phyloP scores from a whole-genome alignment of 331 rosid species.

The Phaseolus coccineus region DNA sequence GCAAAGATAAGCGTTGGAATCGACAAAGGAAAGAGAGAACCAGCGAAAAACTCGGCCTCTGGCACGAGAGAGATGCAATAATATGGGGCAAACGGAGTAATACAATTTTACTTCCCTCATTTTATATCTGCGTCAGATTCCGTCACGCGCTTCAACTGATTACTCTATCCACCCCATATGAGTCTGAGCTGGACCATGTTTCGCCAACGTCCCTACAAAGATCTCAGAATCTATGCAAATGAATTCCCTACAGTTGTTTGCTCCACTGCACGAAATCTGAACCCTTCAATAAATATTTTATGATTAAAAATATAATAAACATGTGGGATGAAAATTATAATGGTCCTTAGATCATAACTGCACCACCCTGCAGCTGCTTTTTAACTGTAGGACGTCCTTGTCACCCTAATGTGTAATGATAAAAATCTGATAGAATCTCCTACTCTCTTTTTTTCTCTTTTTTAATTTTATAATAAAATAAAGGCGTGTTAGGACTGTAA shows the following conservation, averaged over 20 bases:
- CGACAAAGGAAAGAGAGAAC: not conserved
- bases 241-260: not conserved
- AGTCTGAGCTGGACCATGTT: not conserved
- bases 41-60: slow-evolving; percentile 18
- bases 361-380: too few species aligned
- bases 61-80: slow-evolving; percentile 12
- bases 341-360: not conserved
- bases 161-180: not conserved
- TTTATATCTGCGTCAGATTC: slow-evolving; percentile 29
- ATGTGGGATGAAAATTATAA: too few species aligned
- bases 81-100: not conserved
- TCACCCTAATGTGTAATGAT: too few species aligned
- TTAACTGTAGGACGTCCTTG: too few species aligned
- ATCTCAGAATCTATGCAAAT: not conserved
- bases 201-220: not conserved
- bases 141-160: slow-evolving; percentile 36
- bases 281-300: not conserved
- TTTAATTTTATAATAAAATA: too few species aligned
- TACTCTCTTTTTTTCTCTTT: too few species aligned
- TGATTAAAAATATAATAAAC: too few species aligned
- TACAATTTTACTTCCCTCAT: not conserved
- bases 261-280: not conserved
- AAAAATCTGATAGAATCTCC: too few species aligned
- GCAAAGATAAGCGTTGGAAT: not conserved
- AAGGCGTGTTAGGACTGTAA: too few species aligned